These are phyloP conservation scores for Gossypium bickii DNA, from an alignment of 345 rosid genomes.

Conservation along the genomic window DNA sequence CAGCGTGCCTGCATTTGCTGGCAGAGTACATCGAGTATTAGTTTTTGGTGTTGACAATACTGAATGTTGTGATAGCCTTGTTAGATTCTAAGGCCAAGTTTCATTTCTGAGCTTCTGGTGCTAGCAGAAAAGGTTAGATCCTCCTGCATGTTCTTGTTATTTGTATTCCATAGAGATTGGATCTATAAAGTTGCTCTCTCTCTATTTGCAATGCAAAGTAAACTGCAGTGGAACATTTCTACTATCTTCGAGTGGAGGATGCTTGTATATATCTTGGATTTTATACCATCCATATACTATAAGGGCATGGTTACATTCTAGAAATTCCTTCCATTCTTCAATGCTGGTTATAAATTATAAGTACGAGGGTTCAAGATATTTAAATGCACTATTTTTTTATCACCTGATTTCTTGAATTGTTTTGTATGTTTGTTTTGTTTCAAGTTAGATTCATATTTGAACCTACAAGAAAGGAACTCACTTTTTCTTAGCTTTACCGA, in stretches of 20 bases:
- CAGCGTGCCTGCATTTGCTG: not conserved
- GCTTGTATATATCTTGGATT: too few species aligned
- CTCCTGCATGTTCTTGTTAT: not conserved
- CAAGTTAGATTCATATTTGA: not conserved
- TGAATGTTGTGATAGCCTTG: not conserved
- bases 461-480: not conserved
- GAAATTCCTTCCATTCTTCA: not conserved
- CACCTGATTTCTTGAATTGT: not conserved
- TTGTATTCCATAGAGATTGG: not conserved
- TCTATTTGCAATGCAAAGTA: not conserved
- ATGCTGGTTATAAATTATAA: not conserved
- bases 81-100: not conserved
- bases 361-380: not conserved
- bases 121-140: not conserved
- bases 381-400: not conserved
- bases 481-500: not conserved
- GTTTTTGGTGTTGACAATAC: not conserved
- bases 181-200: not conserved
- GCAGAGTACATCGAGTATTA: not conserved
- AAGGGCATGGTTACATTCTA: too few species aligned
- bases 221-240: not conserved
- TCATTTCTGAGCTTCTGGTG: not conserved
- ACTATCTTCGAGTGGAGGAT: not conserved
- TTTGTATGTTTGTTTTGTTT: not conserved
- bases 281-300: too few species aligned